Base-by-base conservation (phyloP, 352 stramenopile species). In the Phytophthora europaea region DNA sequence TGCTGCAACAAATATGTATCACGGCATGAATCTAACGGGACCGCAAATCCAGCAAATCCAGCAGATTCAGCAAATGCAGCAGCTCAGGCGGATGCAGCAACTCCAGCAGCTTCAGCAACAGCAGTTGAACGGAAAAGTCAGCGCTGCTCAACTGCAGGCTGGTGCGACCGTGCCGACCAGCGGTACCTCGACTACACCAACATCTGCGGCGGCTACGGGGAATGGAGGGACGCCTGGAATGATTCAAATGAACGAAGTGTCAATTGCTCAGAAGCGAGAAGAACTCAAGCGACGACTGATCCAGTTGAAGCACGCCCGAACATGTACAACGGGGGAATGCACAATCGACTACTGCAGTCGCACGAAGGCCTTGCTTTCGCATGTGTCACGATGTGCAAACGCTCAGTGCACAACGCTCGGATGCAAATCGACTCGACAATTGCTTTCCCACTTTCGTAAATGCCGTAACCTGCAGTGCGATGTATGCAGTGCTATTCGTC, bases 371-470 rank as follows among this genome's bases (percentile, higher is more conserved):
- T 75, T 97, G 33, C 67, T 97, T 28, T 83, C 84, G 26, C 90
- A 97, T 50, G 90, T 97, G 6, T 95, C 88, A 18, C 86, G 88
- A 4, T 97, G 90, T 73, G 88, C 90, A 4, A 92, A 97, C 50
- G 87, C 90, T 0, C 84, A 95, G 45, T 97, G 90, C 53, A 92
- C 83, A n/a, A 95, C 88, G 6, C 91, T 97, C 52, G 90, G 90
- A 2, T 97, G 90, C 71, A 97, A 97, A 67, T 97, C 90, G 23
- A 97, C 90, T 26, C 82, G 90, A 6, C 90, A 96, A 63, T 70
- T 97, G 60, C 76, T 97, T 3, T 97, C 90, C 20, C 90, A 97
- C 65, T 97, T 95, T 63, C 86, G 90, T 28, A 97, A 97, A 72
- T 97, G 90, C 61, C 83, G 90, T 34, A 94, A 97, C 65, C 78